These are phyloP conservation scores for Cytospora mali DNA, from an alignment of 2,329 filamentous ascomycete genomes.

Conservation along the genomic window DNA sequence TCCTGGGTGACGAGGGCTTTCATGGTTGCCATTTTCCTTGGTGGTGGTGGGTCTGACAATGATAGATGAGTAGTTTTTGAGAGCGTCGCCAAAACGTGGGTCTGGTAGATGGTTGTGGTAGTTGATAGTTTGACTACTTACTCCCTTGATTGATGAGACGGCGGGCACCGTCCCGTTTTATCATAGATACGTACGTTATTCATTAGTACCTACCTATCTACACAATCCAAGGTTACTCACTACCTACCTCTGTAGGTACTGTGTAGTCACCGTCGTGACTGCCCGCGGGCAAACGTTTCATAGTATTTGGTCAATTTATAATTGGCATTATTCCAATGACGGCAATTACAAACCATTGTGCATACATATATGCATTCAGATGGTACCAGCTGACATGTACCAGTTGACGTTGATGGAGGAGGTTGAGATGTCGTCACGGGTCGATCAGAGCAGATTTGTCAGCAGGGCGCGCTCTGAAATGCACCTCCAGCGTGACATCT, in stretches of 20 bases:
- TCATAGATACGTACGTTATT: no score
- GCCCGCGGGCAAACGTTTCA: no score
- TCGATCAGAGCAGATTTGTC: no score
- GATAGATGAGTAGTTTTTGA: background rate
- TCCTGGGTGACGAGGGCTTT: conserved; percentile 44
- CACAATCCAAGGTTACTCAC: no score
- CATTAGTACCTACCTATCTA: no score
- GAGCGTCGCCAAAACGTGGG: no score
- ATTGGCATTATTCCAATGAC: background rate
- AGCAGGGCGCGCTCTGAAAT: no score
- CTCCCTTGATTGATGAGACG: background rate
- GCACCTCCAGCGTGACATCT: no score
- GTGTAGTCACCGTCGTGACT: background rate
- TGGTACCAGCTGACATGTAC: no score
- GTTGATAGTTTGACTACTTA: no score
- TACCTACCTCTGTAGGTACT: no score
- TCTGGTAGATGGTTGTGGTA: background rate
- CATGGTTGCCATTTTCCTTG: conserved; percentile 27
- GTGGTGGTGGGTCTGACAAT: background rate
- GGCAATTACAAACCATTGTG: background rate
- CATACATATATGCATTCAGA: background rate
- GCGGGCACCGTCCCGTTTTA: background rate
- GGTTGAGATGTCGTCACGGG: background rate
- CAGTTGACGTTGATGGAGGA: no score
- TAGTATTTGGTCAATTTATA: background rate